Conservation (phyloP, 2,329 filamentous ascomycete genomes). For the Tolypocladium tundrense region DNA sequence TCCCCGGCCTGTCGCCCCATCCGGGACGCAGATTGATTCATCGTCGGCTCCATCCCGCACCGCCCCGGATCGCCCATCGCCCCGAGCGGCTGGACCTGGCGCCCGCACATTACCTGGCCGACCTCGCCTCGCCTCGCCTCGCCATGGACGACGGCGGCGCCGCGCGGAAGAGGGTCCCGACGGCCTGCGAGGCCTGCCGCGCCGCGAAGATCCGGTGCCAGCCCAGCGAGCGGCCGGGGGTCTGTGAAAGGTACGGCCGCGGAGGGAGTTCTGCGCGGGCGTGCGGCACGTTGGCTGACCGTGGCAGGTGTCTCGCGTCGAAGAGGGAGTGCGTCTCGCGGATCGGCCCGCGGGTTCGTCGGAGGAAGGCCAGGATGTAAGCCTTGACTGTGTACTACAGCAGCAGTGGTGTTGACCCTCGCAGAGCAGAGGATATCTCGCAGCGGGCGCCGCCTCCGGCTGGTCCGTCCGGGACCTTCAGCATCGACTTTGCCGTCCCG, state of each 20-base stretch:
- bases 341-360: conserved; percentile 37
- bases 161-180: conserved; percentile 17
- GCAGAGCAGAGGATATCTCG: not conserved
- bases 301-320: conserved; percentile 36
- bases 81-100: not conserved
- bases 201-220: conserved; percentile 44
- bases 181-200: conserved; percentile 46
- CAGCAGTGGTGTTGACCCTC: not conserved
- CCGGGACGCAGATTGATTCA: not conserved
- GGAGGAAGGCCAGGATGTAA: conserved; percentile 33
- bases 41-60: not conserved
- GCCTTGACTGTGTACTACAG: conserved; percentile 3
- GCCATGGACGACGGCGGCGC: conserved; percentile 7
- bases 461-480: conserved; percentile 38
- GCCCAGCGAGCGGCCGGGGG: conserved; percentile 32
- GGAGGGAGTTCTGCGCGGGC: too few species aligned
- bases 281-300: not conserved
- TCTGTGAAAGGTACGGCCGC: conserved; percentile 28
- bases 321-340: conserved; percentile 44
- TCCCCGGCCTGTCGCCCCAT: not conserved
- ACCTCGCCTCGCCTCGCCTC: not conserved
- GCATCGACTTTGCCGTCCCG: conserved; percentile 40
- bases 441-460: conserved; percentile 15
- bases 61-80: not conserved
- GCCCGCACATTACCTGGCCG: not conserved